These are phyloP conservation scores for Cryphonectria carpinicola DNA, from an alignment of 2,329 filamentous ascomycete species.

Conservation along the genomic window DNA sequence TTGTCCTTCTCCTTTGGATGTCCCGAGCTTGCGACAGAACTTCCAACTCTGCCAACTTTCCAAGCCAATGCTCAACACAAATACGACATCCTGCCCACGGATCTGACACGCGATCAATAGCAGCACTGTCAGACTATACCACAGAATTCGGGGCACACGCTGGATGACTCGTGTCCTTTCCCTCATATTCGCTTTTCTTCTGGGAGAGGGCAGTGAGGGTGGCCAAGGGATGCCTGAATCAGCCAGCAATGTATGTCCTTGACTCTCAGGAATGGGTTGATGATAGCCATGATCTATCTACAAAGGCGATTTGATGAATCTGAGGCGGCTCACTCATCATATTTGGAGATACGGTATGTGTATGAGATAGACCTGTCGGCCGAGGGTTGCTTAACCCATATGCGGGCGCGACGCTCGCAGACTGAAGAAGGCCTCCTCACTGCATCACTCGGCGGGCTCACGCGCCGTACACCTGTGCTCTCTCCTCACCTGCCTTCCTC, in stretches of 20 bases:
- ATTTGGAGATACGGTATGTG: background rate
- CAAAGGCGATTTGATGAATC: background rate
- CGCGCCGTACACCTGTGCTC: no score
- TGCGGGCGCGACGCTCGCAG: background rate
- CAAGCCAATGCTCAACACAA: background rate
- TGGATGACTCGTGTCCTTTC: background rate
- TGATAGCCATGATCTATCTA: background rate
- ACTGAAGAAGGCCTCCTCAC: no score
- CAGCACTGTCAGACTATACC: background rate
- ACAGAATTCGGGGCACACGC: background rate
- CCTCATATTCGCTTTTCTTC: background rate
- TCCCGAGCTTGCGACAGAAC: background rate
- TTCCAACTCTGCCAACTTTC: background rate
- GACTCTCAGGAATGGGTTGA: background rate
- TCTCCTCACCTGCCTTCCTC: background rate
- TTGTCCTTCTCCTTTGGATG: background rate
- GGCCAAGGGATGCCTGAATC: no score
- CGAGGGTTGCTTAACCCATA: background rate
- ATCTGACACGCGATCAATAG: background rate
- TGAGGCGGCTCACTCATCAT: background rate
- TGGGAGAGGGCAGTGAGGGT: no score
- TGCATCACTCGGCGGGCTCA: no score
- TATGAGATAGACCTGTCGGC: background rate
- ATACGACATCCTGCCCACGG: background rate
- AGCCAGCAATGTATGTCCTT: no score